These are phyloP conservation scores for Microdochium trichocladiopsis DNA, from an alignment of 2,329 filamentous ascomycete species.

Conservation along the genomic window DNA sequence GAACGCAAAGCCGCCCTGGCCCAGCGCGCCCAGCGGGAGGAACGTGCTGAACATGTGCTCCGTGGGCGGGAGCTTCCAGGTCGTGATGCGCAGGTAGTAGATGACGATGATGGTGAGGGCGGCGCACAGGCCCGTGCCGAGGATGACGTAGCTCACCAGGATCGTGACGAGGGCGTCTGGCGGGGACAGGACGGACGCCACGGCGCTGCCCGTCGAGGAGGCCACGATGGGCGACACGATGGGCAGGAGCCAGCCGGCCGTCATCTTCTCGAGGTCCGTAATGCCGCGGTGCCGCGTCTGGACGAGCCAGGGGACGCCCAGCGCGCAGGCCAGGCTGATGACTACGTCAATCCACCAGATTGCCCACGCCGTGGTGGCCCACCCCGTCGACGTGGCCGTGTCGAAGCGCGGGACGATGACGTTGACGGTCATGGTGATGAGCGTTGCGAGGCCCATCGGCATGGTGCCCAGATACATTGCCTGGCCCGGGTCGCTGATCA, in stretches of 20 bases:
- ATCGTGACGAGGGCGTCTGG: constrained; percentile 43
- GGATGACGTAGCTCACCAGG: constrained; percentile 46
- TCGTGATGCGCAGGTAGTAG: constrained; percentile 49
- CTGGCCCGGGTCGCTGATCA: constrained; percentile 61
- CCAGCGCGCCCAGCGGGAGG: constrained; percentile 59
- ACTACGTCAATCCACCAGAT: constrained; percentile 52
- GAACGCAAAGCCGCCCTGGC: constrained; percentile 56
- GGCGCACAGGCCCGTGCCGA: constrained; percentile 40
- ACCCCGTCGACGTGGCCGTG: no score
- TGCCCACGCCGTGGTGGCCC: constrained; percentile 48
- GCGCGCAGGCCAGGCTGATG: constrained; percentile 43
- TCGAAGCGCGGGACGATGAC: constrained; percentile 55
- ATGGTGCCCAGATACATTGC: constrained; percentile 63
- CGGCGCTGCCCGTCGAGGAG: constrained; percentile 42
- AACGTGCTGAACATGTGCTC: constrained; percentile 61
- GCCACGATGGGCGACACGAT: constrained; percentile 62
- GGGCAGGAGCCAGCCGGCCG: constrained; percentile 57
- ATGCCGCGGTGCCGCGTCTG: constrained; percentile 19
- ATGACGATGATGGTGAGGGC: constrained; percentile 47
- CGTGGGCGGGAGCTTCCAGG: constrained; percentile 47
- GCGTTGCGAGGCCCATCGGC: constrained; percentile 62
- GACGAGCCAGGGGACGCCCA: constrained; percentile 52
- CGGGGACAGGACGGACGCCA: constrained; percentile 34
- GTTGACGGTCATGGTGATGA: constrained; percentile 55
- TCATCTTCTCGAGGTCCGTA: constrained; percentile 46